phyloP scores from a whole-genome alignment of 306 rosid species.

The Fragaria ananassa region DNA sequence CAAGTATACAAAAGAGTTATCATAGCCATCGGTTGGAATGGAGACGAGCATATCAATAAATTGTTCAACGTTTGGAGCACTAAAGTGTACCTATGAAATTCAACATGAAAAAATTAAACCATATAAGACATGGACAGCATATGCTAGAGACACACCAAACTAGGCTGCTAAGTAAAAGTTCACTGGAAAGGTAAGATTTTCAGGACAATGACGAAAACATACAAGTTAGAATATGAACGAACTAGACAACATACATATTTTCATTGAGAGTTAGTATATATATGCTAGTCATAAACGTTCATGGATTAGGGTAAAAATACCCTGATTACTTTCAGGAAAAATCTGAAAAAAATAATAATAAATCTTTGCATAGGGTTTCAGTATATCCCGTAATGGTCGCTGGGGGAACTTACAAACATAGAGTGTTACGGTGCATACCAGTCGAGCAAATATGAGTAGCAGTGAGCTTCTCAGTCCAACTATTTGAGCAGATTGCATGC shows the following conservation, averaged over 20 bases:
- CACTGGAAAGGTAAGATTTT: slow-evolving; percentile 3
- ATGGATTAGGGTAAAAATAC: background rate
- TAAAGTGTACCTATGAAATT: slow-evolving; percentile 73
- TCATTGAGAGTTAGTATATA: background rate
- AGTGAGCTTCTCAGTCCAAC: slow-evolving; percentile 71
- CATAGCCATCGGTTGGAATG: slow-evolving; percentile 69
- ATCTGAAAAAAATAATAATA: background rate
- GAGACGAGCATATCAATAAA: slow-evolving; percentile 76
- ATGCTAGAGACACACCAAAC: slow-evolving; percentile 14
- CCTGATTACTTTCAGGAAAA: background rate
- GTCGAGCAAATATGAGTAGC: slow-evolving; percentile 79
- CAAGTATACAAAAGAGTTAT: slow-evolving; percentile 66
- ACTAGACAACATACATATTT: background rate
- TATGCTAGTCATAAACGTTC: background rate
- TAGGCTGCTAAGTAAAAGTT: slow-evolving; percentile 10
- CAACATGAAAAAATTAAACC: slow-evolving; percentile 14
- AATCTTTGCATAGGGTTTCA: background rate
- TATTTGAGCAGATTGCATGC: slow-evolving; percentile 82
- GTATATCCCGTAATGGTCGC: background rate
- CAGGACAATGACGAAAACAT: background rate
- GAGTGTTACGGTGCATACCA: slow-evolving; percentile 47
- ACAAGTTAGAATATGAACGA: background rate
- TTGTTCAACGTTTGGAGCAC: slow-evolving; percentile 80
- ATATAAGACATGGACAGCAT: background rate
- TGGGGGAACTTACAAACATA: slow-evolving; percentile 1